Conservation (phyloP, 345 rosid genomes). For the Sonneratia alba region DNA sequence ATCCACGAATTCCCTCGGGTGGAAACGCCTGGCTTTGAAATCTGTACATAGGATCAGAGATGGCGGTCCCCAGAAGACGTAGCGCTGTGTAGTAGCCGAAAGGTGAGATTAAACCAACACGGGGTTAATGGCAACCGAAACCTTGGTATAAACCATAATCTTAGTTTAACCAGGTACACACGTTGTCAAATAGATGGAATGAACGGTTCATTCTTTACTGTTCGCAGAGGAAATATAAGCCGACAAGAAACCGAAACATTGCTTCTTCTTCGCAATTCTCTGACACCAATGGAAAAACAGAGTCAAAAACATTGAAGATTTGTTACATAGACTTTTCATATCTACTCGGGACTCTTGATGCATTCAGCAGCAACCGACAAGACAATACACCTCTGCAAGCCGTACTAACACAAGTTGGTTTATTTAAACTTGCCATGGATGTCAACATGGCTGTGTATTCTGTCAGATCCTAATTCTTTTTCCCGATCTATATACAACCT, state of each 20-base stretch:
- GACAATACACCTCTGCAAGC: too few relatives aligned
- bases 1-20: neutral
- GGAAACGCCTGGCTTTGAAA: neutral
- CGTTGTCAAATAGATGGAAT: neutral
- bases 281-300: neutral
- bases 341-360: too few relatives aligned
- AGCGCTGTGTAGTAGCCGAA: neutral
- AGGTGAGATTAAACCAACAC: neutral
- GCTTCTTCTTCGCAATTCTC: too few relatives aligned
- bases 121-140: neutral
- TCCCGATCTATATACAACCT: too few relatives aligned
- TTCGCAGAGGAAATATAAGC: neutral
- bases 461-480: too few relatives aligned
- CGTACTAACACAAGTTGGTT: too few relatives aligned
- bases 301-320: neutral
- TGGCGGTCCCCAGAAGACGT: neutral
- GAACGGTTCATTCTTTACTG: neutral
- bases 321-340: too few relatives aligned
- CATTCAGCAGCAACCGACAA: too few relatives aligned
- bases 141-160: neutral
- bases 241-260: neutral
- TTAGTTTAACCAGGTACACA: neutral
- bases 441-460: too few relatives aligned
- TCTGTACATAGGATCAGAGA: neutral
- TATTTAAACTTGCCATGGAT: too few relatives aligned